phyloP scores from a whole-genome alignment of 352 stramenopile species.

The Phytophthora aleatoria region DNA sequence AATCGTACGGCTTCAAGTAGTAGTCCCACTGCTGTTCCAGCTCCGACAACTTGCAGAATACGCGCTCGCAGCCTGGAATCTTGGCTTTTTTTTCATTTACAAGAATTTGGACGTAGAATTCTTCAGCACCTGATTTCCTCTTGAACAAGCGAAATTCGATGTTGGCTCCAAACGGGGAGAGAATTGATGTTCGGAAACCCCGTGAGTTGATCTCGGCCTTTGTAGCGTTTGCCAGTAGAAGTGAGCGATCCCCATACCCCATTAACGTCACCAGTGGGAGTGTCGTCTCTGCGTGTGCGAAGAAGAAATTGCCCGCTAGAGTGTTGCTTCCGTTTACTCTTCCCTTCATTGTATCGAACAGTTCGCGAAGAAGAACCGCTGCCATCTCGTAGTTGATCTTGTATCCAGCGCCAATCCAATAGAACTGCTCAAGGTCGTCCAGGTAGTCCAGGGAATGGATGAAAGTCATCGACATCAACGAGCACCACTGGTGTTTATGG shows the following conservation, averaged over 20 bases:
- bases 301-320: slow-evolving; percentile 46
- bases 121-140: slow-evolving; percentile 9
- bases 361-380: slow-evolving; percentile 38
- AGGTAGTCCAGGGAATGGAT: slow-evolving; percentile 45
- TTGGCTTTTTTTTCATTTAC: slow-evolving; percentile 43
- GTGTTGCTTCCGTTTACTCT: slow-evolving; percentile 3
- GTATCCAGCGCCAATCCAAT: slow-evolving; percentile 48
- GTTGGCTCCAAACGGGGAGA: slow-evolving; percentile 60
- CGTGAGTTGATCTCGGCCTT: slow-evolving; percentile 35
- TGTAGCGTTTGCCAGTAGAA: slow-evolving; percentile 36
- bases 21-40: slow-evolving; percentile 38
- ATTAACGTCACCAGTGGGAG: slow-evolving; percentile 58
- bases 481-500: slow-evolving; percentile 46
- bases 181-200: slow-evolving; percentile 40
- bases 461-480: slow-evolving; percentile 37
- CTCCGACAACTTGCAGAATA: slow-evolving; percentile 32
- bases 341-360: slow-evolving; percentile 38
- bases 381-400: slow-evolving; percentile 64
- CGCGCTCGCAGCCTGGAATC: slow-evolving; percentile 32
- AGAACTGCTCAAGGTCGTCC: slow-evolving; percentile 54
- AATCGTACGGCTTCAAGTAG: slow-evolving; percentile 44
- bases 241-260: slow-evolving; percentile 39
- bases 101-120: slow-evolving; percentile 49
- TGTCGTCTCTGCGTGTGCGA: slow-evolving; percentile 62
- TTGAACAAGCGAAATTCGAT: slow-evolving; percentile 53